Base-by-base conservation (phyloP, 2,329 filamentous ascomycete genomes). In the Colletotrichum sp. region DNA sequence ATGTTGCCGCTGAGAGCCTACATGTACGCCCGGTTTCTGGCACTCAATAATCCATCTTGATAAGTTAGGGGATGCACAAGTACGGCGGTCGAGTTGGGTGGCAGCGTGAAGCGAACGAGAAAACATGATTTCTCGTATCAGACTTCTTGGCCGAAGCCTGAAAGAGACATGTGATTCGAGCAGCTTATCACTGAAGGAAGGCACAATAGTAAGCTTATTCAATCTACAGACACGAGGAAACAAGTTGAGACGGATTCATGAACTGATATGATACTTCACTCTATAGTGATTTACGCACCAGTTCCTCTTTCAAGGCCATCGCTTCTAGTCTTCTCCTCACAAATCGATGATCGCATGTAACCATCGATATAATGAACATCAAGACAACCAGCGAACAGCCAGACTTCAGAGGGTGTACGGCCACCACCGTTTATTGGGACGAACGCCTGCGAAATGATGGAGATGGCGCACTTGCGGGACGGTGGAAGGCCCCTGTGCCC, bases 381-480 rank as follows among this genome's bases (percentile, higher is more conserved):
- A 8, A 34, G 32, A 44, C n/a, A 57, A 55, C 30, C 26, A 18
- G 21, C 52, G 26, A 24, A 39, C 65, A 55, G 59, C 71, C 32
- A 16, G 2, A 28, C 18, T 24, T 30, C 9, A 44, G 55, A 63
- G 21, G 69, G 72, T 67, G 63, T 63, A 24, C 34, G 69, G 39
- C 12, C 30, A 44, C 30, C 6, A 32, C 10, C 34, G 16, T 13
- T 18, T 49, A 69, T 73, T 64, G 64, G 73, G 70, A 73, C 59
- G 64, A 73, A 76, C 73, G 70, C 44, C 70, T 73, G 70, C 64
- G 73, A 44, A 16, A 28, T n/a, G 64, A 76, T 73, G 64, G 73
- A 69, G 70, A 57, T 57, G 70, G 44, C 34, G 44, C 69, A 36
- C 63, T 52, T 52, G 64, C 71, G 24, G 69, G 73, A 73, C 57